These are phyloP conservation scores for Botryobasidium botryosum DNA, from an alignment of 768 basidiomycete genomes.

Conservation along the genomic window DNA sequence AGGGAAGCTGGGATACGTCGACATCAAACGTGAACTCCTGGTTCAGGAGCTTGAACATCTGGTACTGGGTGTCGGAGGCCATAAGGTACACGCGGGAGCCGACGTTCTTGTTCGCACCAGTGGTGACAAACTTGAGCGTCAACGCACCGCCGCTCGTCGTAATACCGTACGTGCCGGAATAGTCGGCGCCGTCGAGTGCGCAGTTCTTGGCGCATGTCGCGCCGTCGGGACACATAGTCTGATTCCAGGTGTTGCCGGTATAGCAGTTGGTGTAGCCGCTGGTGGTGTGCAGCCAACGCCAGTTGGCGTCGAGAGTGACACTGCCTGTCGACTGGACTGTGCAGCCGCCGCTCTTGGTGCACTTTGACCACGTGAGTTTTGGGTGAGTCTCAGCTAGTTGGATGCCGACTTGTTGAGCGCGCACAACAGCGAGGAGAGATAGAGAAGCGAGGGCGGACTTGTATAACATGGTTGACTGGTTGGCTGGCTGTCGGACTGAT, in stretches of 20 bases:
- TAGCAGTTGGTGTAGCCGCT: slow-evolving; percentile 25
- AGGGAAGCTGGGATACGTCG: slow-evolving; percentile 38
- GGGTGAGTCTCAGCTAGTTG: slow-evolving; percentile 33
- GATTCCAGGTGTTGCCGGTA: slow-evolving; percentile 40
- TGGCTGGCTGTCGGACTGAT: too few species aligned
- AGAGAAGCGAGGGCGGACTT: too few species aligned
- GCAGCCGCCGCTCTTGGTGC: slow-evolving; percentile 23
- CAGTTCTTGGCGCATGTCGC: slow-evolving; percentile 29
- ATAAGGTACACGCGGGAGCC: slow-evolving; percentile 29
- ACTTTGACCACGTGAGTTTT: slow-evolving; percentile 28
- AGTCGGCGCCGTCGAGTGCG: slow-evolving; percentile 20
- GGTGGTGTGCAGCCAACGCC: slow-evolving; percentile 21
- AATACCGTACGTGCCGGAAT: slow-evolving; percentile 10
- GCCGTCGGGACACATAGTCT: slow-evolving; percentile 32
- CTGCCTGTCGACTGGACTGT: not conserved
- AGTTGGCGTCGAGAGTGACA: slow-evolving; percentile 10
- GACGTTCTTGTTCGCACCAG: slow-evolving; percentile 7
- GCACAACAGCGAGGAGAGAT: slow-evolving; percentile 8
- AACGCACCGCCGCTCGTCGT: slow-evolving; percentile 9
- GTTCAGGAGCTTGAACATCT: slow-evolving; percentile 35
- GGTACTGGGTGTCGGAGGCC: slow-evolving; percentile 28
- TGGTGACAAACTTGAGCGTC: slow-evolving; percentile 9
- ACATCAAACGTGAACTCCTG: slow-evolving; percentile 45
- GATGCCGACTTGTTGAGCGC: slow-evolving; percentile 32
- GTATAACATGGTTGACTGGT: too few species aligned